A percentile compares a stretch with the other conserved stretches of the same genome.
Conservation (phyloP, 345 rosid genomes). For the Carallia pectinifolia region DNA sequence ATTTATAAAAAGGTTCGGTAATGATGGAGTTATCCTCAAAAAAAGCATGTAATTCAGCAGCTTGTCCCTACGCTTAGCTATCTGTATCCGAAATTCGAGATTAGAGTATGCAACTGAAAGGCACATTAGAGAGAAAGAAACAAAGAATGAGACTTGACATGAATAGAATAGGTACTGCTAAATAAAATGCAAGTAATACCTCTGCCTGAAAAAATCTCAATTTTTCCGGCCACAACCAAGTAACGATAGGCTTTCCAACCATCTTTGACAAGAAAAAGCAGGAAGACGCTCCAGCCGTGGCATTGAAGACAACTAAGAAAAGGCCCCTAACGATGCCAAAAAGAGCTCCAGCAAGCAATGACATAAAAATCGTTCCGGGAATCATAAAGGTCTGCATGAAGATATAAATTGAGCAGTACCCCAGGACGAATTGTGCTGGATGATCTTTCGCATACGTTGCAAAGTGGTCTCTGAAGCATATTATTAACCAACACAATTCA, state of each 20-base stretch:
- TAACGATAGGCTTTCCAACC: slow-evolving; percentile 86
- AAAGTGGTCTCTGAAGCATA: slow-evolving; percentile 67
- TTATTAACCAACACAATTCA: slow-evolving; percentile 2
- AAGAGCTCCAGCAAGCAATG: slow-evolving; percentile 94
- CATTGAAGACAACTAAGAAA: slow-evolving; percentile 81
- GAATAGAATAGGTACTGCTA: slow-evolving; percentile 1
- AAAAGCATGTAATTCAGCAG: slow-evolving; percentile 94
- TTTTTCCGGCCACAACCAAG: slow-evolving; percentile 96
- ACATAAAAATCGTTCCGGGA: slow-evolving; percentile 99
- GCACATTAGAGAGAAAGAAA: no score
- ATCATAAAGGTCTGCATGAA: slow-evolving; percentile 99
- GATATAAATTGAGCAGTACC: slow-evolving; percentile 92
- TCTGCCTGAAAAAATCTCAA: slow-evolving; percentile 90
- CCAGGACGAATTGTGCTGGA: slow-evolving; percentile 78
- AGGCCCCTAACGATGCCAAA: slow-evolving; percentile 86
- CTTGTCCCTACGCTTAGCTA: slow-evolving; percentile 85
- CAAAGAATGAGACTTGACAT: background rate
- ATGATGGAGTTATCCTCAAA: slow-evolving; percentile 86
- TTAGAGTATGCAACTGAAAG: no score
- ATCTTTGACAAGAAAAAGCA: slow-evolving; percentile 89
- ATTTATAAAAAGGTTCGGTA: slow-evolving; percentile 95
- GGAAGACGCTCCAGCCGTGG: slow-evolving; percentile 90
- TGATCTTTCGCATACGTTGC: slow-evolving; percentile 69
- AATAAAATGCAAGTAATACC: slow-evolving; percentile 40
- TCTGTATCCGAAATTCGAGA: slow-evolving; percentile 39